A percentile compares a stretch with the other conserved stretches of the same genome.
Evolutionary conservation across 768 basidiomycete genomes (phyloP).

Genomic region (Boletales sp.): DNA sequence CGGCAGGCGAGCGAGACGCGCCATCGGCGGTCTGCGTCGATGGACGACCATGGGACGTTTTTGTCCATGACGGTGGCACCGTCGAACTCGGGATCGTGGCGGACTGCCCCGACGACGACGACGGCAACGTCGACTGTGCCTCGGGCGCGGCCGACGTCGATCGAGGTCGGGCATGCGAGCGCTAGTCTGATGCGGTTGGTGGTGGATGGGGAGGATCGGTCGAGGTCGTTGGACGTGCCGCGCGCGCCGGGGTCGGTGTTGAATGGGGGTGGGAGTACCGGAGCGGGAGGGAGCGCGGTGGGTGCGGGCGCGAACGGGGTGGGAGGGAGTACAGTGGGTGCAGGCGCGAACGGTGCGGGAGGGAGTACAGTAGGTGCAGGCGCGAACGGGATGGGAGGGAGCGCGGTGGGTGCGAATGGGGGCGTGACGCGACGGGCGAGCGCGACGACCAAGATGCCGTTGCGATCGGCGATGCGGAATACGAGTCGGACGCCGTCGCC

Average conservation of each 20-base stretch:
- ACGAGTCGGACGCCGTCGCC: conserved; percentile 51
- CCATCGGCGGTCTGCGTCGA: too few relatives aligned
- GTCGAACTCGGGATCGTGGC: too few relatives aligned
- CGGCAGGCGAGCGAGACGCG: too few relatives aligned
- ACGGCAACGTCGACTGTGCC: too few relatives aligned
- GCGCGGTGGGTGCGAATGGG: neutral
- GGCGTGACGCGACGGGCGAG: conserved; percentile 14
- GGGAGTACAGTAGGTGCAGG: neutral
- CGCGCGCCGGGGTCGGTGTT: conserved; percentile 17
- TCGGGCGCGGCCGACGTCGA: neutral
- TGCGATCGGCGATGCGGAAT: conserved; percentile 62
- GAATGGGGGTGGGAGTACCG: too few relatives aligned
- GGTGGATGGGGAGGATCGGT: conserved; percentile 6
- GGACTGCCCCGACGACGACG: too few relatives aligned
- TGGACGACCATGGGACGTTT: too few relatives aligned
- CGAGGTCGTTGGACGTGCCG: conserved; percentile 23
- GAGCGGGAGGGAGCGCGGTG: neutral
- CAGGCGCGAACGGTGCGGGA: neutral
- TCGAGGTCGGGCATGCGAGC: conserved; percentile 57
- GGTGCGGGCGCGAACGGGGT: too few relatives aligned
- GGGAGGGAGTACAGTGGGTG: too few relatives aligned
- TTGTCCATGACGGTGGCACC: too few relatives aligned
- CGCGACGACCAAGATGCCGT: conserved; percentile 36
- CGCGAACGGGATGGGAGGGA: neutral
- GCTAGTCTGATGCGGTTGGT: conserved; percentile 45